Conservation (phyloP, 2,329 filamentous ascomycete genomes). For the Hymenoscyphus fructigenus region DNA sequence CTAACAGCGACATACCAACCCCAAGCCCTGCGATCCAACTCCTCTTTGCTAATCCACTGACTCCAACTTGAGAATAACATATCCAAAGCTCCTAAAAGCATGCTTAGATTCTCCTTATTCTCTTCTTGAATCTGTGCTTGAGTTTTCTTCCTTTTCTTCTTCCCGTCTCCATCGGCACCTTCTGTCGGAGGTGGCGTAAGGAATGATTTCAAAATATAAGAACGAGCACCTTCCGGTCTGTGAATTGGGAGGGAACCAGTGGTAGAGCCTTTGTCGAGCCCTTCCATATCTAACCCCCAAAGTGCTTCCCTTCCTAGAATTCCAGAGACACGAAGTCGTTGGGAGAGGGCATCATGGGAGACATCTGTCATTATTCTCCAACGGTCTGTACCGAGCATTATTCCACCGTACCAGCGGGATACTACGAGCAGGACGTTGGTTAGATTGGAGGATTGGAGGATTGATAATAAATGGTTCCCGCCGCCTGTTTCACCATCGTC, state of each 20-base stretch:
- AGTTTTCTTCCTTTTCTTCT: conserved; percentile 51
- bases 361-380: conserved; percentile 62
- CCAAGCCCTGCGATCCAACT: conserved; percentile 77
- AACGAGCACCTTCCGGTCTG: conserved; percentile 66
- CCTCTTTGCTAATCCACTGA: conserved; percentile 56
- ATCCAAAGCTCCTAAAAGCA: conserved; percentile 70
- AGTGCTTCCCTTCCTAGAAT: conserved; percentile 52
- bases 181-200: conserved; percentile 36
- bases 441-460: conserved; percentile 52
- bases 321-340: conserved; percentile 46
- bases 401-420: conserved; percentile 61
- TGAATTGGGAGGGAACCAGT: conserved; percentile 66
- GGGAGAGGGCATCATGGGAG: conserved; percentile 54
- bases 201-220: conserved; percentile 61
- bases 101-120: conserved; percentile 67
- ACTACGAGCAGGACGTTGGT: conserved; percentile 57
- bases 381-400: conserved; percentile 60
- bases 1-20: conserved; percentile 76
- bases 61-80: conserved; percentile 74
- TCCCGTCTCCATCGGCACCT: conserved; percentile 10
- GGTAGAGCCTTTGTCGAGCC: conserved; percentile 36
- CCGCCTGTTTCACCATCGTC: conserved; percentile 63
- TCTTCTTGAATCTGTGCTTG: conserved; percentile 53
- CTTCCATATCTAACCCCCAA: conserved; percentile 60
- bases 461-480: conserved; percentile 54